Percentiles rank a stretch among this genome's conserved stretches.
Conservation (phyloP, 805 yeast species). For the Barnettozyma californica region DNA sequence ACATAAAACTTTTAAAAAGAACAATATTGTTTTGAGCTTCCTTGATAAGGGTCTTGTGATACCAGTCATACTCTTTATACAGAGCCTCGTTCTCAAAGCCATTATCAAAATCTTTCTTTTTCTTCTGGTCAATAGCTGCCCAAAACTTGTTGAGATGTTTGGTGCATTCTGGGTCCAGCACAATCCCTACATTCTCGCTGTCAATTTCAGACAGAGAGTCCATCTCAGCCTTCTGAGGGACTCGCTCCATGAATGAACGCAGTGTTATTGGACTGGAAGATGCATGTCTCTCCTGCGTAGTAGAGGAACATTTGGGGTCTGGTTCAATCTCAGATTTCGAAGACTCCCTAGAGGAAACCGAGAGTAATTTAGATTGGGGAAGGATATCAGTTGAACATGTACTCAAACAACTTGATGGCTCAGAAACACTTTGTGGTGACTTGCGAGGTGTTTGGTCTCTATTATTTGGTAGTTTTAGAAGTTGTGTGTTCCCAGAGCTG, state of each 20-base stretch:
- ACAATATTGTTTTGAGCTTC: conserved; percentile 24
- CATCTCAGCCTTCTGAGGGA: conserved; percentile 2
- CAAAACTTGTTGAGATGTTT: conserved; percentile 19
- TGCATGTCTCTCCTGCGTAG: not conserved
- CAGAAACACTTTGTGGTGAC: not conserved
- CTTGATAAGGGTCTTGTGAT: conserved; percentile 11
- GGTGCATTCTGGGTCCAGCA: conserved; percentile 21
- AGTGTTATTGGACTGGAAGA: not conserved
- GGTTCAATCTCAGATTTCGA: not conserved
- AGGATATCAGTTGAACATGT: not conserved
- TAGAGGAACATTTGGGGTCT: too few species aligned
- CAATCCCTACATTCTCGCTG: conserved; percentile 20
- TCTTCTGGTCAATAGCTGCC: conserved; percentile 9
- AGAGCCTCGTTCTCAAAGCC: conserved; percentile 20
- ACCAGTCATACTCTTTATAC: conserved; percentile 20
- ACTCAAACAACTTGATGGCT: not conserved
- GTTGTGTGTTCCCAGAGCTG: not conserved
- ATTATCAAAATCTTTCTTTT: conserved; percentile 8
- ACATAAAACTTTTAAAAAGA: conserved; percentile 21
- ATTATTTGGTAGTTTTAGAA: not conserved
- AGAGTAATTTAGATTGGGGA: not conserved
- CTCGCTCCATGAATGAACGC: not conserved
- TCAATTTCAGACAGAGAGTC: conserved; percentile 17
- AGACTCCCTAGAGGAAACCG: not conserved
- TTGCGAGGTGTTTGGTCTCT: not conserved